Evolutionary conservation across 2,329 filamentous ascomycete genomes (phyloP).

Genomic region (Pseudogymnoascus sp.): DNA sequence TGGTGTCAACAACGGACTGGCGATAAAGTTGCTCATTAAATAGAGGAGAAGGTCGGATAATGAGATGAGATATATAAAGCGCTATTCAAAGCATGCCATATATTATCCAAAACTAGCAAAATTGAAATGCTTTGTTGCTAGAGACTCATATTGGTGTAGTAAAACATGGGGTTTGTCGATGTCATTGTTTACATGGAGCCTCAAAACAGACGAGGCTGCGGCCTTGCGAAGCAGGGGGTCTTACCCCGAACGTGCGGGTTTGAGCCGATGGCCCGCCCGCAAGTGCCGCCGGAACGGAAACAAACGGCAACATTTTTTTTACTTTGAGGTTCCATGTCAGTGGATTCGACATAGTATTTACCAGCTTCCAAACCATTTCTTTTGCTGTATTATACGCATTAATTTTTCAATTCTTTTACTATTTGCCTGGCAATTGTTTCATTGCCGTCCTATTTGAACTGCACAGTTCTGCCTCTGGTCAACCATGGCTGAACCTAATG

Average conservation of each 20-base stretch:
- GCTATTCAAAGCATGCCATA: slow-evolving; percentile 7
- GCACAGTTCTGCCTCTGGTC: slow-evolving; percentile 1
- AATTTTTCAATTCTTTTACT: slow-evolving; percentile 7
- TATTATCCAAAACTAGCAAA: neutral
- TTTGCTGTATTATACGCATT: slow-evolving; percentile 12
- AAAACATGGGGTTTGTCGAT: neutral
- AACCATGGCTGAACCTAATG: slow-evolving; percentile 27
- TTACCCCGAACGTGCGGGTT: neutral
- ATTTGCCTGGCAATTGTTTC: slow-evolving; percentile 8
- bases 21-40: neutral
- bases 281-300: slow-evolving; percentile 8
- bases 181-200: neutral
- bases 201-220: slow-evolving; percentile 3
- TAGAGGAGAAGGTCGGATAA: neutral
- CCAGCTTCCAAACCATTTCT: slow-evolving; percentile 10
- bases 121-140: neutral
- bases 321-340: slow-evolving; percentile 1
- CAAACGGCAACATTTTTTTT: slow-evolving; percentile 10
- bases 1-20: neutral
- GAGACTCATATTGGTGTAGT: neutral
- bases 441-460: slow-evolving; percentile 10
- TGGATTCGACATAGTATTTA: slow-evolving; percentile 6
- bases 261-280: slow-evolving; percentile 7
- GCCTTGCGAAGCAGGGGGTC: neutral
- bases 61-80: slow-evolving; percentile 3